phyloP scores from a whole-genome alignment of 2,329 filamentous ascomycete species.

The Nigrospora sphaerica region DNA sequence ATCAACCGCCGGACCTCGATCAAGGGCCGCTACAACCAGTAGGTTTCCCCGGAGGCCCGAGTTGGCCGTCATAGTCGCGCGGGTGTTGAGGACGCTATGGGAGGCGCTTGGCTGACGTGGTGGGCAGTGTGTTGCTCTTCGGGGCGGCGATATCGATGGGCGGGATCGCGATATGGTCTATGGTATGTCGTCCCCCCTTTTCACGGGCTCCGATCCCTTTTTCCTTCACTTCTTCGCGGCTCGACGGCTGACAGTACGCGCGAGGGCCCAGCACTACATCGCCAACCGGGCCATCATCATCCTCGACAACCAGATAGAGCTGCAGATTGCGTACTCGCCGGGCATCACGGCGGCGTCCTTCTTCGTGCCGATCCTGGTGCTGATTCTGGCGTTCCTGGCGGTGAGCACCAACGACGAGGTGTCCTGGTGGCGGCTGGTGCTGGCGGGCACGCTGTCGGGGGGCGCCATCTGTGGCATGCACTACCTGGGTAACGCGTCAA shows the following conservation, averaged over 20 bases:
- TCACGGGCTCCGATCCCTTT: too few species aligned
- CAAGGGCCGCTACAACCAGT: constrained; percentile 59
- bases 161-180: constrained; percentile 67
- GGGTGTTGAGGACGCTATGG: too few species aligned
- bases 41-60: too few species aligned
- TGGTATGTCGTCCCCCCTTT: constrained; percentile 33
- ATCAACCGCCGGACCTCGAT: constrained; percentile 69
- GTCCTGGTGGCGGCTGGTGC: constrained; percentile 48
- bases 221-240: too few species aligned
- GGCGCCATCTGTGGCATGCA: constrained; percentile 79
- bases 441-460: constrained; percentile 65
- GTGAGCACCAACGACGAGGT: constrained; percentile 53
- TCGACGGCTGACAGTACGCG: constrained; percentile 28
- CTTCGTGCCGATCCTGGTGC: constrained; percentile 69
- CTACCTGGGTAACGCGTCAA: constrained; percentile 79
- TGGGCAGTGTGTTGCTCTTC: constrained; percentile 43
- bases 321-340: constrained; percentile 69
- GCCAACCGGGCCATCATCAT: constrained; percentile 74
- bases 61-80: too few species aligned
- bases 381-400: constrained; percentile 65
- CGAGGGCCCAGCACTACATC: constrained; percentile 62
- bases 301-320: constrained; percentile 48
- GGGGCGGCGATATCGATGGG: constrained; percentile 65
- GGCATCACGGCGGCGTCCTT: constrained; percentile 71
- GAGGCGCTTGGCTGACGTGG: too few species aligned